Percentiles rank a stretch among this genome's conserved stretches.
phyloP scores from a whole-genome alignment of 345 rosid species.

The Turnera subulata region DNA sequence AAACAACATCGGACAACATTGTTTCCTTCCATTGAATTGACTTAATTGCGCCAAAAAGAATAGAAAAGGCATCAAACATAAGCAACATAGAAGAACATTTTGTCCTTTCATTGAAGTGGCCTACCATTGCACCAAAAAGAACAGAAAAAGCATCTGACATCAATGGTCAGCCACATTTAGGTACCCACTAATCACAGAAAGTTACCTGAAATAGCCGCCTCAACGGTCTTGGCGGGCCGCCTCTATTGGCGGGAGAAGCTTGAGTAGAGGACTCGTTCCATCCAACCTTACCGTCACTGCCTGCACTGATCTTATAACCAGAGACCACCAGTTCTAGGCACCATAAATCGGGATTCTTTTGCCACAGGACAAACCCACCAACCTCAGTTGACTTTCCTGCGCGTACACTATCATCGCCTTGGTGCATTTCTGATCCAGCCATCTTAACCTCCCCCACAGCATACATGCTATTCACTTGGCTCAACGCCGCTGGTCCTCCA shows the following conservation, averaged over 20 bases:
- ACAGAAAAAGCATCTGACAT: not conserved
- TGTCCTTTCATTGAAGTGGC: not conserved
- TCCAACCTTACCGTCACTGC: slow-evolving; percentile 83
- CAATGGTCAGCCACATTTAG: too few species aligned
- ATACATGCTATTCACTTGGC: slow-evolving; percentile 60
- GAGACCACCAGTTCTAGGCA: slow-evolving; percentile 75
- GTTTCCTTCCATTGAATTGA: too few species aligned
- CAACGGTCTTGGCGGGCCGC: slow-evolving; percentile 85
- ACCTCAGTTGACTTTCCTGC: slow-evolving; percentile 54
- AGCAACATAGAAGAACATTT: not conserved
- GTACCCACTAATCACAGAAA: not conserved
- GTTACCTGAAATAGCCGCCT: slow-evolving; percentile 89
- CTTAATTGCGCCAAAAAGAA: too few species aligned
- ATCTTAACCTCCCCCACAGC: slow-evolving; percentile 89
- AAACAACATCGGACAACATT: too few species aligned
- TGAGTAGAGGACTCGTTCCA: slow-evolving; percentile 92
- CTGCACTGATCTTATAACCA: slow-evolving; percentile 85
- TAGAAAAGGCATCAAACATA: too few species aligned
- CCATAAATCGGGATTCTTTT: slow-evolving; percentile 90
- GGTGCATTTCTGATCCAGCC: slow-evolving; percentile 69
- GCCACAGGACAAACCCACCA: slow-evolving; percentile 92
- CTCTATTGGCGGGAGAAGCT: slow-evolving; percentile 69
- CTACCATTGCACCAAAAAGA: not conserved
- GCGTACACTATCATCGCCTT: slow-evolving; percentile 45
- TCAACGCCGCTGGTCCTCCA: slow-evolving; percentile 63